Percentiles rank a stretch among this genome's conserved stretches.
Evolutionary conservation across 306 rosid species (phyloP).

Genomic region (Pyrus bretschneideri): DNA sequence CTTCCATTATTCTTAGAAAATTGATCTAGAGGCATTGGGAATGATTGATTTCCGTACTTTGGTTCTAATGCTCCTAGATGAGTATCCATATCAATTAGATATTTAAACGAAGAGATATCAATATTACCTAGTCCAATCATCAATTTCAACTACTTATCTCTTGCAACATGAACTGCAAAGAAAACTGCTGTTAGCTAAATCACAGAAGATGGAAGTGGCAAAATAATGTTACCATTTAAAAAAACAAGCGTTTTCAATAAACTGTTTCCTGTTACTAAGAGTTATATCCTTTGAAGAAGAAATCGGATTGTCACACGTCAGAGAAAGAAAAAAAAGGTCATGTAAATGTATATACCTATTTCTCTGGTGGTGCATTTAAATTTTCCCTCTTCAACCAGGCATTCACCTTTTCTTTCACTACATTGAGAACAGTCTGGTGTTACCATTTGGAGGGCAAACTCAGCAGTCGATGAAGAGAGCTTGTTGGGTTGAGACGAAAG

Average conservation of each 20-base stretch:
- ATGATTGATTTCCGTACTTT: not conserved
- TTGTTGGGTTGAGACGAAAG: fast-evolving
- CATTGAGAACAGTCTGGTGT: not conserved
- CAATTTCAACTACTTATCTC: not conserved
- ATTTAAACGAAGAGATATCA: not conserved
- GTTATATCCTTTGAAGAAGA: not conserved
- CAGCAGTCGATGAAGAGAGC: not conserved
- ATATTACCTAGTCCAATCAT: slow-evolving; percentile 42
- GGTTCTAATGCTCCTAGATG: not conserved
- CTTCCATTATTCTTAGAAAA: not conserved
- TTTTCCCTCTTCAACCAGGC: not conserved
- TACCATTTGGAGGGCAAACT: not conserved
- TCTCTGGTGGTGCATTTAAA: not conserved
- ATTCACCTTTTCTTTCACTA: not conserved
- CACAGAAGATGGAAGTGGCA: not conserved
- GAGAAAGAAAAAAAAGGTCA: too few species aligned
- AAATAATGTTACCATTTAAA: too few species aligned
- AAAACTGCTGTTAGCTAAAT: not conserved
- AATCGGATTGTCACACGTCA: not conserved
- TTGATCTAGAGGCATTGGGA: not conserved
- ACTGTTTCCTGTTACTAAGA: not conserved
- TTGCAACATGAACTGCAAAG: slow-evolving; percentile 25
- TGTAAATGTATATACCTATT: not conserved
- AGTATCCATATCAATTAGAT: not conserved
- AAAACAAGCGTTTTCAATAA: too few species aligned